Conservation (phyloP, 1,139 yeast species). For the Lodderomyces beijingensis region DNA sequence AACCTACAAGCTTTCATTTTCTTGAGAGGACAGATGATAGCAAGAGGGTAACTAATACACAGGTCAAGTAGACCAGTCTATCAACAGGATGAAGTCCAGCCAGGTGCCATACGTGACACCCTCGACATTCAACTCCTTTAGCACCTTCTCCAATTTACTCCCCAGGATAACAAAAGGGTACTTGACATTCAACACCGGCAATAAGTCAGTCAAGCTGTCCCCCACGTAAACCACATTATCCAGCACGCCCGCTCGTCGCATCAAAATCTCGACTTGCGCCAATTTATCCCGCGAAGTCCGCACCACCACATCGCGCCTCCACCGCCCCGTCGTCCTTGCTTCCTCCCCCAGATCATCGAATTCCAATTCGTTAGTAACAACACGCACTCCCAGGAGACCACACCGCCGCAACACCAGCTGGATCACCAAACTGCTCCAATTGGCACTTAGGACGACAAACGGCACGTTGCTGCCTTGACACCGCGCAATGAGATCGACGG, state of each 20-base stretch:
- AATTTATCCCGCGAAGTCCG: constrained; percentile 60
- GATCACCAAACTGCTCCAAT: constrained; percentile 59
- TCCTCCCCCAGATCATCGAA: constrained; percentile 25
- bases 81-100: constrained; percentile 10
- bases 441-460: constrained; percentile 52
- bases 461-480: constrained; percentile 26
- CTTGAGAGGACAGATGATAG: no score
- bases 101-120: constrained; percentile 10
- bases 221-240: constrained; percentile 48
- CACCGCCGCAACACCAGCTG: constrained; percentile 21
- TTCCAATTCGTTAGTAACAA: constrained; percentile 50
- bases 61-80: no score
- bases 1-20: no score
- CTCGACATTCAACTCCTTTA: constrained; percentile 5
- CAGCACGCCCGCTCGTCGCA: background rate
- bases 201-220: constrained; percentile 61
- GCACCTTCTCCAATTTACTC: constrained; percentile 10
- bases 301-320: constrained; percentile 19
- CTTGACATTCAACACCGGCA: constrained; percentile 48
- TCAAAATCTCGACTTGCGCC: constrained; percentile 16
- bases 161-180: constrained; percentile 46
- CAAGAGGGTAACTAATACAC: no score
- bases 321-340: constrained; percentile 35
- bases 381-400: constrained; percentile 24
- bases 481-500: constrained; percentile 30